Percentiles rank a stretch among this genome's conserved stretches.
phyloP scores from a whole-genome alignment of 2,329 filamentous ascomycete species.

The Rhytidhysteron rufulum region DNA sequence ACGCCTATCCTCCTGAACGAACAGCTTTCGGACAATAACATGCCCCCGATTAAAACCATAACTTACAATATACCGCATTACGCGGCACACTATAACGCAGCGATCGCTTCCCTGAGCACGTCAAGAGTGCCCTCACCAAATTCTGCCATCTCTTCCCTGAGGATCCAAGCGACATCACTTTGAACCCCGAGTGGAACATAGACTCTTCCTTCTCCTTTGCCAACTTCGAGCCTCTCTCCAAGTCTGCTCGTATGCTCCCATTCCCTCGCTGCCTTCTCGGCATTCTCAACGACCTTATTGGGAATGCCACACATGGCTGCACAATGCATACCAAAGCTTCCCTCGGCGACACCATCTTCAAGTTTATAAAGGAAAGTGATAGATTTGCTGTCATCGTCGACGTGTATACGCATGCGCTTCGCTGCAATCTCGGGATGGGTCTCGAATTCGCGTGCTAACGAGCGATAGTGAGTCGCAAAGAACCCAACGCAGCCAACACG shows the following conservation, averaged over 20 bases:
- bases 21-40: too few species aligned
- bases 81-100: not conserved
- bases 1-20: too few species aligned
- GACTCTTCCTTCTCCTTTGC: constrained; percentile 63
- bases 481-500: constrained; percentile 93
- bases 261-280: constrained; percentile 81
- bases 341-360: constrained; percentile 89
- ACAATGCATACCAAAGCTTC: constrained; percentile 98
- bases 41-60: not conserved
- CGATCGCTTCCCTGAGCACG: constrained; percentile 54
- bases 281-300: constrained; percentile 73
- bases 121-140: constrained; percentile 52
- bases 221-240: constrained; percentile 81
- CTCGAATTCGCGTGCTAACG: constrained; percentile 84
- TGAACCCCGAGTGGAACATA: constrained; percentile 82
- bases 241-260: constrained; percentile 95
- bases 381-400: constrained; percentile 77
- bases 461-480: constrained; percentile 98
- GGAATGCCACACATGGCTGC: constrained; percentile 97
- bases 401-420: constrained; percentile 90
- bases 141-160: constrained; percentile 53
- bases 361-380: constrained; percentile 97
- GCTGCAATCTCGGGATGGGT: constrained; percentile 82
- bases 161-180: constrained; percentile 78
- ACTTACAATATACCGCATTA: too few species aligned